Evolutionary conservation across 2,329 filamentous ascomycete species (phyloP), one percentile per base, ranked within the genome.

Genomic region (Microcyclosporella mali): DNA sequence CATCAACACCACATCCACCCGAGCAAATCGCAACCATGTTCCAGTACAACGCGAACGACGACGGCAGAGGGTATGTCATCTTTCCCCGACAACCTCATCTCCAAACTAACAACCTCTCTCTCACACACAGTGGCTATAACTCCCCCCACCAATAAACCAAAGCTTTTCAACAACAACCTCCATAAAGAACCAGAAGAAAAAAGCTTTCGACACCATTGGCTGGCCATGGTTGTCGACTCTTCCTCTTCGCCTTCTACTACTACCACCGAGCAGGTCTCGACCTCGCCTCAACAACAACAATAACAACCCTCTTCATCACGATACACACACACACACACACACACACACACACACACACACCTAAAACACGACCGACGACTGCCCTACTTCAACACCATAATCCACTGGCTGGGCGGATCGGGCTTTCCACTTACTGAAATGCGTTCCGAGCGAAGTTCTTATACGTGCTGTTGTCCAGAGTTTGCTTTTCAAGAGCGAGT

Each of bases 41-140:
- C 21, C 33, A 38, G 21, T 25, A 25, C 21, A 27, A 18, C 19
- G 38, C 28, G 12, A 48, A 54, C 39, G 57, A 60, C 33, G 56
- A 60, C 37, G 56, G 57, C 46, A 49, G 57, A 55, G 57, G 57
- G 57, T 59, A 33, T 45, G 52, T 41, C 6, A 32, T 32, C 30
- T 14, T 14, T 12, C n/a, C n/a, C n/a, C n/a, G n/a, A n/a, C n/a
- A n/a, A 32, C 12, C 15, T 32, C 4, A 6, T 14, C 30, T 16
- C 12, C 30, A 6, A 14, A 32, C 30, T 16, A 16, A 25, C 15
- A 16, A 6, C 12, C 30, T 32, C 30, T 14, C 28, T 8, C n/a
- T 29, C 9, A 9, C 41, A 27, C 33, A 37, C 36, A 51, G 45
- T 25, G 48, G 49, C 41, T 52, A 50, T 51, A 50, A 52, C 43